Conservation (phyloP, 2,329 filamentous ascomycete species). For the Fonsecaea erecta region DNA sequence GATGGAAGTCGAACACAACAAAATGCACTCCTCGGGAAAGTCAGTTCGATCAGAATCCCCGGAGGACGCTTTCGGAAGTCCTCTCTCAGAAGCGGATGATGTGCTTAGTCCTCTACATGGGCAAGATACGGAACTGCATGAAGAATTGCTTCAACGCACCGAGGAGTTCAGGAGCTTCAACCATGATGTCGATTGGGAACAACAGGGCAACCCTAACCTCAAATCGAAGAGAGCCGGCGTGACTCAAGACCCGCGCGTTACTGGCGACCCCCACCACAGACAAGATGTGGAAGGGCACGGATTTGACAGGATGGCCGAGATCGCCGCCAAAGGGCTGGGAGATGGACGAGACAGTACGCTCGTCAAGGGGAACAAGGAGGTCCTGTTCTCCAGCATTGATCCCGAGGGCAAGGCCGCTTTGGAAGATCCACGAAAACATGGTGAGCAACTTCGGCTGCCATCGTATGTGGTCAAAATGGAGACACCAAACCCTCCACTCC, state of each 20-base stretch:
- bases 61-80: constrained; percentile 33
- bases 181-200: constrained; percentile 70
- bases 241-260: constrained; percentile 63
- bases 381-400: constrained; percentile 68
- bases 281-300: constrained; percentile 81
- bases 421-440: constrained; percentile 55
- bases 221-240: constrained; percentile 57
- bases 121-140: constrained; percentile 43
- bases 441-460: constrained; percentile 40
- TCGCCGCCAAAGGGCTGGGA: constrained; percentile 64
- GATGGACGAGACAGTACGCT: constrained; percentile 73
- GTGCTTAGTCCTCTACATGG: constrained; percentile 22
- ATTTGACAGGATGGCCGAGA: constrained; percentile 72
- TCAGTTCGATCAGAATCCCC: constrained; percentile 34
- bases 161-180: constrained; percentile 72
- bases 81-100: constrained; percentile 23
- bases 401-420: constrained; percentile 68
- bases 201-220: constrained; percentile 62
- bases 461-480: constrained; percentile 41
- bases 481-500: constrained; percentile 57
- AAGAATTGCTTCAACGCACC: constrained; percentile 61
- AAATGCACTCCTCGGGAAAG: constrained; percentile 55
- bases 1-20: constrained; percentile 65
- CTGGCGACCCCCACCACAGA: constrained; percentile 65
- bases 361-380: constrained; percentile 68